Evolutionary conservation across 2,329 filamentous ascomycete genomes (phyloP).

Genomic region (Claviceps cyperi): DNA sequence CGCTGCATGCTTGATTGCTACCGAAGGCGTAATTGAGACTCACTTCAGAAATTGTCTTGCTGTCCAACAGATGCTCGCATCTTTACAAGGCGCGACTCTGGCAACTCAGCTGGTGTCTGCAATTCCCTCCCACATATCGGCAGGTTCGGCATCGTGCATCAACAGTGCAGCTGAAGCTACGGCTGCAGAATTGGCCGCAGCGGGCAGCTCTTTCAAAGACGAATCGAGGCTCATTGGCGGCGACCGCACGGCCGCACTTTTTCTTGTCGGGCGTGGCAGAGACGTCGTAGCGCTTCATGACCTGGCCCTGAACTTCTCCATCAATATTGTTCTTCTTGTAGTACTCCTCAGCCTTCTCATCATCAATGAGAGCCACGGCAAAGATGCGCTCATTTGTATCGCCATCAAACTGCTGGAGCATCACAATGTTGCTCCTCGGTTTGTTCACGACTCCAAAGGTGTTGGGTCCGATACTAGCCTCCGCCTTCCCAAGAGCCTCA

Average conservation of each 20-base stretch:
- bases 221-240: background rate
- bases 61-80: too few species aligned
- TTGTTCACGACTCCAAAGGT: constrained; percentile 9
- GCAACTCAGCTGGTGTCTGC: constrained; percentile 5
- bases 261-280: background rate
- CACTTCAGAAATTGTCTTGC: background rate
- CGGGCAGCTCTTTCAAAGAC: constrained; percentile 5
- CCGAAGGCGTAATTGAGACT: too few species aligned
- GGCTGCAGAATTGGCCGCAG: constrained; percentile 7
- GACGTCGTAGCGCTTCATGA: background rate
- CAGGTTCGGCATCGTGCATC: constrained; percentile 4
- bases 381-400: constrained; percentile 8
- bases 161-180: constrained; percentile 3
- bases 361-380: constrained; percentile 7
- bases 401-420: constrained; percentile 7
- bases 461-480: constrained; percentile 3
- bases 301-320: background rate
- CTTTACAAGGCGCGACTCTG: background rate
- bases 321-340: constrained; percentile 6
- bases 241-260: background rate
- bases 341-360: constrained; percentile 6
- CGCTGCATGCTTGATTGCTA: too few species aligned
- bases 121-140: constrained; percentile 3
- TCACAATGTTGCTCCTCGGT: constrained; percentile 6
- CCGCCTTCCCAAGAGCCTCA: constrained; percentile 5